A percentile compares a stretch with the other conserved stretches of the same genome.
phyloP scores from a whole-genome alignment of 768 basidiomycete species.

The Auricularia sp. region DNA sequence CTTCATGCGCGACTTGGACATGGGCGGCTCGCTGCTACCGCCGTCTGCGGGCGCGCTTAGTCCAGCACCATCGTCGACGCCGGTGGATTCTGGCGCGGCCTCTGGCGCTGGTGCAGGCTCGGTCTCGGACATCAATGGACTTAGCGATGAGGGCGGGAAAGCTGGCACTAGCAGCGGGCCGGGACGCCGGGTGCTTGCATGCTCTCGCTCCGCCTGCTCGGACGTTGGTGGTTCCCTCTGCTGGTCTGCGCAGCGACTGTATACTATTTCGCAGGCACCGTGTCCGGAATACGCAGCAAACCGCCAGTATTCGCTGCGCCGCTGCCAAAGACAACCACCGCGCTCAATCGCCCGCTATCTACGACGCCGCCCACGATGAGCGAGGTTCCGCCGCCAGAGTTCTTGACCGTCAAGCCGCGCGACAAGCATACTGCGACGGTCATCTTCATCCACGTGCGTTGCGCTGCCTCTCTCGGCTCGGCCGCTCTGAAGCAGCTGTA shows the following conservation, averaged over 20 bases:
- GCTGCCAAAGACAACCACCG: no score
- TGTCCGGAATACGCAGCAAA: background rate
- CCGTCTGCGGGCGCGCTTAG: background rate
- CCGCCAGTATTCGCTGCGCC: no score
- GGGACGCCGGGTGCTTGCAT: background rate
- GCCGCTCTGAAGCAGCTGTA: slow-evolving; percentile 19
- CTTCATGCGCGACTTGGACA: slow-evolving; percentile 3
- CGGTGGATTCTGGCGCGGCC: no score
- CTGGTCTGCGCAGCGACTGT: background rate
- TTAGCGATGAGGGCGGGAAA: no score
- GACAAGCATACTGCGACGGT: slow-evolving; percentile 74
- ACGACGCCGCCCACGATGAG: background rate
- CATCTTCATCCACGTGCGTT: slow-evolving; percentile 78
- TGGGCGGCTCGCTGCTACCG: background rate
- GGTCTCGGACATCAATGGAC: background rate
- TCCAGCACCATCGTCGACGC: background rate
- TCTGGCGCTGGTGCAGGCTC: background rate
- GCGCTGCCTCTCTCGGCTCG: background rate
- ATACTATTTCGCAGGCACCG: background rate
- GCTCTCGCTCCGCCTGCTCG: background rate
- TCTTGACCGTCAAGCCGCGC: slow-evolving; percentile 43
- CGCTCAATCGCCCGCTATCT: background rate
- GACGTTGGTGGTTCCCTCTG: background rate
- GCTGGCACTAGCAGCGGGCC: background rate
- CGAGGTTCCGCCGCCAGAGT: slow-evolving; percentile 28